phyloP scores from a whole-genome alignment of 1,284 basidiomycete species.

The Cystobasidiaceae sp. region DNA sequence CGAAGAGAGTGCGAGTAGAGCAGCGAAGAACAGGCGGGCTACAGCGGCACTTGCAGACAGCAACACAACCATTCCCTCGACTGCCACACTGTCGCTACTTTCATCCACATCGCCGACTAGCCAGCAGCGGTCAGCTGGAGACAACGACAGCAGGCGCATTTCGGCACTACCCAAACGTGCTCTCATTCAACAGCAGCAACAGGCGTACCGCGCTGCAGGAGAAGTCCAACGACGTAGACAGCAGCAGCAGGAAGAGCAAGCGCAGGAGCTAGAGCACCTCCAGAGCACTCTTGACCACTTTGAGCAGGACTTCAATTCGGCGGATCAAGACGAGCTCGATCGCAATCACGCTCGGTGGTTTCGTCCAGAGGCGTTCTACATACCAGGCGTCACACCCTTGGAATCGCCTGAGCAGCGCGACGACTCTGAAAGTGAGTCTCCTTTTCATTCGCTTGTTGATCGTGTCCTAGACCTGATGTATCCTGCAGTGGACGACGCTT shows the following conservation, averaged over 20 bases:
- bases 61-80: neutral
- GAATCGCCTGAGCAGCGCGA: no score
- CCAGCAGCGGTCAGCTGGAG: neutral
- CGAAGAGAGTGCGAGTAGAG: no score
- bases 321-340: conserved; percentile 5
- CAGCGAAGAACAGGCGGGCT: neutral
- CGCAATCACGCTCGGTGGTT: neutral
- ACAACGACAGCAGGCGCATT: neutral
- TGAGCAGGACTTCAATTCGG: neutral
- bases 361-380: neutral
- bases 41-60: neutral
- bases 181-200: conserved; percentile 19
- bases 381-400: no score
- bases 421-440: no score
- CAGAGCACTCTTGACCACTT: neutral
- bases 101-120: no score
- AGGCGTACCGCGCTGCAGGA: conserved; percentile 6
- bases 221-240: neutral
- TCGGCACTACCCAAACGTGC: conserved; percentile 23
- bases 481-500: conserved; percentile 38
- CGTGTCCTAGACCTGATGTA: no score
- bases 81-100: conserved; percentile 10
- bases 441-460: no score
- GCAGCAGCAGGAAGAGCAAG: conserved; percentile 8
- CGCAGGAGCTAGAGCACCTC: neutral